A percentile compares a stretch with the other conserved stretches of the same genome.
phyloP scores from a whole-genome alignment of 2,329 filamentous ascomycete species.

The Fusarium sacchari region DNA sequence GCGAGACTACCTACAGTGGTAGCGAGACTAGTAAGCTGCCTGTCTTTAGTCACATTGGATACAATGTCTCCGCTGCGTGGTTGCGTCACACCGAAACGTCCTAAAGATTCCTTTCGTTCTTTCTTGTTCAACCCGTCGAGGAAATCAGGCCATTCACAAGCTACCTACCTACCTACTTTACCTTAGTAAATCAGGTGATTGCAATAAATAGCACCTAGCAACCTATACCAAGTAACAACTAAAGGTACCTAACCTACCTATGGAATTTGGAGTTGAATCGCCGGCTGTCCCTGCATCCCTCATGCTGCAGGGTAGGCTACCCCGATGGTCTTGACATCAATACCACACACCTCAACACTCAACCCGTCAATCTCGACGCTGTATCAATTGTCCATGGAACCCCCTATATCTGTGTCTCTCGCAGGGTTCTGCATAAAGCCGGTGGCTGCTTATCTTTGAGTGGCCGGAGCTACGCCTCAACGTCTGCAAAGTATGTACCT shows the following conservation, averaged over 20 bases:
- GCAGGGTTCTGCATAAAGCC: not conserved
- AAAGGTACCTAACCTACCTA: too few relatives aligned
- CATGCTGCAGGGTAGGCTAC: not conserved
- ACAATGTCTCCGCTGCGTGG: not conserved
- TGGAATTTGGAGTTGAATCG: not conserved
- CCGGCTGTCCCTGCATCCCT: not conserved
- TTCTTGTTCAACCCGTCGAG: not conserved
- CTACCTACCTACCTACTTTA: too few relatives aligned
- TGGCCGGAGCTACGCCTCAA: not conserved
- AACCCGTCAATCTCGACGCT: not conserved
- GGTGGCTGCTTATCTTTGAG: not conserved
- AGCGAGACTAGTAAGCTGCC: not conserved
- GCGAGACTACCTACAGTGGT: too few relatives aligned
- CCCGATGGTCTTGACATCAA: not conserved
- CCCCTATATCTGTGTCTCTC: not conserved
- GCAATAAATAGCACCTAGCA: not conserved
- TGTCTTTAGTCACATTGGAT: not conserved
- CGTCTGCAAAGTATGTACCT: not conserved
- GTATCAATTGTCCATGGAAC: not conserved
- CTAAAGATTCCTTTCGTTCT: not conserved
- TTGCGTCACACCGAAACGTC: constrained; percentile 26
- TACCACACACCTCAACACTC: not conserved
- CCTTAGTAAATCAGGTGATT: not conserved
- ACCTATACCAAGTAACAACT: not conserved
- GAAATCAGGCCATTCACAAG: not conserved